Conservation (phyloP, 495 filamentous ascomycete genomes). For the Chaetomium cochliodes region DNA sequence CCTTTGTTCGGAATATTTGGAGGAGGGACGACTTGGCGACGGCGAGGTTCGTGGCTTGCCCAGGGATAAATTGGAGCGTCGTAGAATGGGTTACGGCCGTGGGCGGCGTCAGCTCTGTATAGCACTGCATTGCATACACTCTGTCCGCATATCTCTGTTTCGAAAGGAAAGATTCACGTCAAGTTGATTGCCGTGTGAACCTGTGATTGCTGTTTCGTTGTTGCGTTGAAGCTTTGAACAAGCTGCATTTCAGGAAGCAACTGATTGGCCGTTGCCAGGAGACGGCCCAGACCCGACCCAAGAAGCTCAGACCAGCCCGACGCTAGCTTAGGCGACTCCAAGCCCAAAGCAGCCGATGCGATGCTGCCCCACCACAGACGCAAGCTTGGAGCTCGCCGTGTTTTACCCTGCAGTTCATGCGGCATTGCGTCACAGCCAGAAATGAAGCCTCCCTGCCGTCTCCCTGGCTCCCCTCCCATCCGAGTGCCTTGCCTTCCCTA, state of each 20-base stretch:
- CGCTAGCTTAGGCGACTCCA: not conserved
- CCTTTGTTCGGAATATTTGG: slow-evolving; percentile 72
- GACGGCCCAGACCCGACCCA: not conserved
- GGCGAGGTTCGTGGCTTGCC: slow-evolving; percentile 76
- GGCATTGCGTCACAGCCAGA: slow-evolving; percentile 34
- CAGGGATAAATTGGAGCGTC: slow-evolving; percentile 69
- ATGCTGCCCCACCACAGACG: no score
- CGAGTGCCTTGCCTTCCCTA: no score
- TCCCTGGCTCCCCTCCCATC: no score
- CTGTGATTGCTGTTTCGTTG: not conserved
- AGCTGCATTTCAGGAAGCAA: not conserved
- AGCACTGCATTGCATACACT: slow-evolving; percentile 57
- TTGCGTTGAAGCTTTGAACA: not conserved
- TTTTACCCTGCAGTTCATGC: slow-evolving; percentile 9
- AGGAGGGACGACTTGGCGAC: slow-evolving; percentile 87
- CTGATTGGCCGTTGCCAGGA: slow-evolving; percentile 3
- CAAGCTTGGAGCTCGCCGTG: no score
- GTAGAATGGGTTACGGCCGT: slow-evolving; percentile 90
- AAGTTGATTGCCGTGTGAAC: not conserved
- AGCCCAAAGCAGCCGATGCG: no score
- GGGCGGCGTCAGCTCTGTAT: slow-evolving; percentile 88
- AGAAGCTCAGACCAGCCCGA: not conserved
- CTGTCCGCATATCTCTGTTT: slow-evolving; percentile 29
- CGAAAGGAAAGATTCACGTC: not conserved
- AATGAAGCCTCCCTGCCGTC: not conserved